Conservation (phyloP, 306 rosid genomes). For the Cucurbita pepo region DNA sequence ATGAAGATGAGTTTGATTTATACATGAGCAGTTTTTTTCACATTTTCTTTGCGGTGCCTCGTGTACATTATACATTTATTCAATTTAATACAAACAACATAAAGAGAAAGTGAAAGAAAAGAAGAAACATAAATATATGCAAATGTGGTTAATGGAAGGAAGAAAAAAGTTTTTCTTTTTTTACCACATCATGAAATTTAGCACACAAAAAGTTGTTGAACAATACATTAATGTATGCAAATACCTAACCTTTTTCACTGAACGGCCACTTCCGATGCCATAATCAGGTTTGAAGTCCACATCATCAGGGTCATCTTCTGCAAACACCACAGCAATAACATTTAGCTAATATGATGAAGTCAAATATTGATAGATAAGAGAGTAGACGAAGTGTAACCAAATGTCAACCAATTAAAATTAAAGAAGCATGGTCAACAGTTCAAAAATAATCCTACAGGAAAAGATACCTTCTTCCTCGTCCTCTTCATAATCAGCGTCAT, state of each 20-base stretch:
- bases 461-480: conserved; percentile 70
- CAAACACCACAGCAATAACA: conserved; percentile 11
- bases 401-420: neutral
- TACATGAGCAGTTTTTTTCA: neutral
- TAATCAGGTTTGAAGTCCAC: conserved; percentile 79
- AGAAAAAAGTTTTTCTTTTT: neutral
- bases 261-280: conserved; percentile 31
- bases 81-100: neutral
- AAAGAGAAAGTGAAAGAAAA: neutral
- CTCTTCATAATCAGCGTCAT: conserved; percentile 87
- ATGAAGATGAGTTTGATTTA: neutral
- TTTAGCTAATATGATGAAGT: neutral
- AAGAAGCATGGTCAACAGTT: neutral
- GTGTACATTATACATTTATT: neutral
- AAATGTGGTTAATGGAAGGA: neutral
- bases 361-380: neutral
- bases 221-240: neutral
- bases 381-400: neutral
- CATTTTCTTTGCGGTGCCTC: neutral
- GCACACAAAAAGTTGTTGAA: neutral
- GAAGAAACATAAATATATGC: neutral
- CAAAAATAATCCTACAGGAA: neutral
- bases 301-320: conserved; percentile 98
- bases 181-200: neutral
- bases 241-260: conserved; percentile 60